Base-by-base conservation (phyloP, 2,329 filamentous ascomycete genomes). In the Botrytis cinerea region DNA sequence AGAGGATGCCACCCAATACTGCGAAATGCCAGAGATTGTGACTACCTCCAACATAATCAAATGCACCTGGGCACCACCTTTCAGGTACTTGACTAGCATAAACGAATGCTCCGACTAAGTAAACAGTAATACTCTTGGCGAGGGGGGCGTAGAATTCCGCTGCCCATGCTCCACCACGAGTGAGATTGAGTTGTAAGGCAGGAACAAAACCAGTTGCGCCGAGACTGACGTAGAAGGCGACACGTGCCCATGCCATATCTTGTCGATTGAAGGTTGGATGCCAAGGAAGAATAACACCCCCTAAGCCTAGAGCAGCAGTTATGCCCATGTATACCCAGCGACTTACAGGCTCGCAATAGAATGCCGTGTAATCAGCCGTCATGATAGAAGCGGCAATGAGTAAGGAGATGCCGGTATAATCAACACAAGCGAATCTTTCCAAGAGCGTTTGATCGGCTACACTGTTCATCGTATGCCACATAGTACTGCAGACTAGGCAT, bases 401-500 rank as follows among this genome's bases (percentile, higher is more conserved):
- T 69, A 99, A 86, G 1, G 95, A 97, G 78, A 99, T 99, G 72
- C 96, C 96, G 0, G 96, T 98, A 84, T 99, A 99, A 83, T 99
- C 96, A 74, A 99, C 94, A 82, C 96, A 99, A 28, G 96, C 96
- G 80, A 99, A 98, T 75, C 94, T 92, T 81, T 97, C 96, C 84
- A 99, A 92, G 60, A 97, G 89, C 32, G 90, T 89, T 79, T 97
- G 91, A 78, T 97, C 93, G 28, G 95, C 94, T 72, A 98, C 97
- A 79, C 93, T 94, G 84, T 95, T 97, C 94, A 99, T 98, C 40
- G 96, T 98, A 84, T 99, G 96, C 96, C 96, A 99, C 80, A 98
- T 90, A 76, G 92, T 95, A 75, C 93, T 97, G 90, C 96, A 99
- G 81, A 95, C 90, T 72, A 99, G 89, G 80, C 95, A 98, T 83